Conservation (phyloP, 495 filamentous ascomycete species). For the Lepidopterella palustris region DNA sequence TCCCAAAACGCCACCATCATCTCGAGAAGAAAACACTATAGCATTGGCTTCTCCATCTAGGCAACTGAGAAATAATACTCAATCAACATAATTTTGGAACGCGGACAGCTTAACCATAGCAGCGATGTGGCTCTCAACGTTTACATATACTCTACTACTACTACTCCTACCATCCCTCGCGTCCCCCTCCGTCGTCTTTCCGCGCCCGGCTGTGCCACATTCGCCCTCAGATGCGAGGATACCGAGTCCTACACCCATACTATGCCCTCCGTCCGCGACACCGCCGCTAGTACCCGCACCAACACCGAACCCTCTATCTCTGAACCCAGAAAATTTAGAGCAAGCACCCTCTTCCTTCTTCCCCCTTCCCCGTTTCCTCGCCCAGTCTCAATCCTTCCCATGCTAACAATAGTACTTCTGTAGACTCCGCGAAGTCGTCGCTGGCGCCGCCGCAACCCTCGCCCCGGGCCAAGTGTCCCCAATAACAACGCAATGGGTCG, state of each 20-base stretch:
- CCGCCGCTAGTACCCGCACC: neutral
- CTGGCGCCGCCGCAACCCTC: neutral
- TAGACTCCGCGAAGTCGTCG: conserved; percentile 11
- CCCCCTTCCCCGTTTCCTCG: too few relatives aligned
- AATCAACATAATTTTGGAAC: too few relatives aligned
- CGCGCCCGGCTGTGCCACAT: conserved; percentile 2
- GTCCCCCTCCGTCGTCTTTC: conserved; percentile 4
- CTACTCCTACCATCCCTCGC: conserved; percentile 16
- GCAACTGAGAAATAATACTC: too few relatives aligned
- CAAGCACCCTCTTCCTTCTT: too few relatives aligned
- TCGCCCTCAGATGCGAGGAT: neutral
- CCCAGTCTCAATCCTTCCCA: neutral
- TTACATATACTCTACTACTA: too few relatives aligned
- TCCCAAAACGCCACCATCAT: too few relatives aligned
- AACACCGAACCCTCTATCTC: neutral
- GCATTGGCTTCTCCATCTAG: too few relatives aligned
- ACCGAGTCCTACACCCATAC: neutral
- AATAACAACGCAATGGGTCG: conserved; percentile 23
- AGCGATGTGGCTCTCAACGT: conserved; percentile 5
- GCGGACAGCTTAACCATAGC: too few relatives aligned
- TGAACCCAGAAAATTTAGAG: neutral
- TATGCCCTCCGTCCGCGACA: conserved; percentile 3
- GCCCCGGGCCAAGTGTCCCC: neutral
- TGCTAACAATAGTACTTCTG: neutral
- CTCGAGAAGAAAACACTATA: too few relatives aligned